Conservation (phyloP, 139 green algal species). For the Volvox africanus region DNA sequence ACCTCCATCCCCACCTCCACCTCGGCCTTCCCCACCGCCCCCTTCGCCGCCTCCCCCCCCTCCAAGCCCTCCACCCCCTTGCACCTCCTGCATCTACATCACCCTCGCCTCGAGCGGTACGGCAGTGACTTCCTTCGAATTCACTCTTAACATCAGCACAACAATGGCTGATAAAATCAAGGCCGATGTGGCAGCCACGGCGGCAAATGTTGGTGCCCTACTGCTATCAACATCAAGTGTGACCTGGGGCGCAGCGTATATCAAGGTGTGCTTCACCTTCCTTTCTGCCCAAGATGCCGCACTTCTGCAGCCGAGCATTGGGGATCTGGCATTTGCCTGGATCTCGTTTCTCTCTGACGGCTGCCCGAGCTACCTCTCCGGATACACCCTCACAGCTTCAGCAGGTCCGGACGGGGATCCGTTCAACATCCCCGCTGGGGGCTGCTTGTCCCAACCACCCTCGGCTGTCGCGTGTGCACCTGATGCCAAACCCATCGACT, state of each 20-base stretch:
- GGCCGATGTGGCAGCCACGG: neutral
- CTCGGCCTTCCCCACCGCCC: neutral
- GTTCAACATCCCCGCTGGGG: neutral
- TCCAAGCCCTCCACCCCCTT: neutral
- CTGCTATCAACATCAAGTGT: neutral
- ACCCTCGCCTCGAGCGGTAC: neutral
- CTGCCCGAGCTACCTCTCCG: neutral
- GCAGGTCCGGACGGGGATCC: neutral
- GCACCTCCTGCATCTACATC: neutral
- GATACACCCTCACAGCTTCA: too few relatives aligned
- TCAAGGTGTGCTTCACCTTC: neutral
- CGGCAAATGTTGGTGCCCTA: neutral
- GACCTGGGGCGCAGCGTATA: neutral
- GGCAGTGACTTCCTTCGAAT: neutral
- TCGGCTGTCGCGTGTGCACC: neutral
- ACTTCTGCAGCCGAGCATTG: neutral
- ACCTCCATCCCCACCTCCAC: too few relatives aligned
- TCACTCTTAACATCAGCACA: neutral
- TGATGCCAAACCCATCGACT: neutral
- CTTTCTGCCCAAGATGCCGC: neutral
- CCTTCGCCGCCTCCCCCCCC: neutral
- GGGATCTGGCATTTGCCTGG: neutral
- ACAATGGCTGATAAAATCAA: neutral
- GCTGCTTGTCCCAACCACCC: neutral
- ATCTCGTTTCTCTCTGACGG: neutral